Base-by-base conservation (phyloP, 169 alveolate species). In the Plasmodium falciparum region DNA sequence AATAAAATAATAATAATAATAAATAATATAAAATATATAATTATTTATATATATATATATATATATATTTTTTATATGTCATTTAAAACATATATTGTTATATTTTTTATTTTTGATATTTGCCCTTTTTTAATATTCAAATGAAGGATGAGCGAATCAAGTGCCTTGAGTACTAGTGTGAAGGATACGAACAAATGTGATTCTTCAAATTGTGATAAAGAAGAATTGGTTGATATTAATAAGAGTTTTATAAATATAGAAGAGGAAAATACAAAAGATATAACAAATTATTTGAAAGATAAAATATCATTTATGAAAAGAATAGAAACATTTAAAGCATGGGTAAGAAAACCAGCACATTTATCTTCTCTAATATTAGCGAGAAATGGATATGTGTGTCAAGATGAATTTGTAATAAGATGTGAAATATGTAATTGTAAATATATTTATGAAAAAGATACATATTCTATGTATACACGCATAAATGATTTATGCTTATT, bases 341-440 rank as follows among this genome's bases (percentile, higher is more conserved):
- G 91, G 91, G 24, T 71, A 69, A 69, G 45, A 24, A 83, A 83
- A 45, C 91, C 91, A 12, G 52, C 52, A 56, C 91, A 83, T 63
- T 61, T 83, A 39, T 70, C 74, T 56, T 56, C 91, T 1, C 29
- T 83, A 13, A 63, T 83, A 20, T 83, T 83, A 61, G 91, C 91
- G 56, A 83, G 91, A 29, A 83, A 70, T 49, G 91, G 91, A 20
- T 83, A 49, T 50, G 50, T 83, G 56, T 83, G 91, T 69, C 66
- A 83, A 83, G 61, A 49, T 83, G 86, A 83, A 43, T 22, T 12
- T 56, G 26, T 54, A 9, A 62, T 83, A 58, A 58, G 45, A 24
- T 83, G 91, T 39, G 91, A 83, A 83, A 70, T 70, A 54, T 83
- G 91, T 15, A 15, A 39, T 33, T 83, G 91, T 62, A 71, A 67